Evolutionary conservation across 2,329 filamentous ascomycete species (phyloP), one percentile per base, ranked within the genome.

Genomic region (Aspergillus quadrilineatus): DNA sequence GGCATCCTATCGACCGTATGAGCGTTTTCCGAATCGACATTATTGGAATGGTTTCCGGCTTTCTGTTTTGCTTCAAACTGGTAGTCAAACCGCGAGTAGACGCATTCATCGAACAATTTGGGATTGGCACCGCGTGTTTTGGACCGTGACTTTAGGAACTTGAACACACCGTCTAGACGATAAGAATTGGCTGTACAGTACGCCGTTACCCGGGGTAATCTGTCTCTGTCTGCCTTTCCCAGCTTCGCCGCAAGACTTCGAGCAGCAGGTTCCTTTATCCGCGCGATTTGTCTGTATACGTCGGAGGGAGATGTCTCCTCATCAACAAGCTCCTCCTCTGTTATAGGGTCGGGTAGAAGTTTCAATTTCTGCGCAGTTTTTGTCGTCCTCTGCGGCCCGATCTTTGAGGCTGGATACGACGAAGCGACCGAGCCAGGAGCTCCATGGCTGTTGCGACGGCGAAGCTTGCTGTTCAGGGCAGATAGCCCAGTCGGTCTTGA

Each of bases 281-380:
- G 85, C 7, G 93, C 96, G 73, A 97, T 97, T 73, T 99, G 94
- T 28, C 92, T 93, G 77, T 99, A 99, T 32, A 99, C 94, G 71
- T 99, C 94, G 62, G 92, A 82, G 8, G 92, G 92, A 67, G 90
- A 94, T 17, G 53, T 43, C 74, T 97, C 93, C 68, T 96, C 93
- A 60, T 97, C 92, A 62, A 80, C 64, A 15, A 81, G 85, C 43
- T 92, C 90, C 26, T 90, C 89, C 36, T 92, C 90, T 44, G 90
- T 82, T 57, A 95, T 90, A 0, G 92, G 92, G 69, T 94, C 94
- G 0, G 94, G 94, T 14, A 99, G 79, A n/a, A 99, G 83, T 77
- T 99, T 99, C 59, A 99, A 82, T 78, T 99, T 99, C 78, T 97
- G 92, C 1, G 91, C 91, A 62, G 90, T 97, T 75, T 96, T 95